Evolutionary conservation across 768 basidiomycete genomes (phyloP).

Genomic region (Suillus bovinus): DNA sequence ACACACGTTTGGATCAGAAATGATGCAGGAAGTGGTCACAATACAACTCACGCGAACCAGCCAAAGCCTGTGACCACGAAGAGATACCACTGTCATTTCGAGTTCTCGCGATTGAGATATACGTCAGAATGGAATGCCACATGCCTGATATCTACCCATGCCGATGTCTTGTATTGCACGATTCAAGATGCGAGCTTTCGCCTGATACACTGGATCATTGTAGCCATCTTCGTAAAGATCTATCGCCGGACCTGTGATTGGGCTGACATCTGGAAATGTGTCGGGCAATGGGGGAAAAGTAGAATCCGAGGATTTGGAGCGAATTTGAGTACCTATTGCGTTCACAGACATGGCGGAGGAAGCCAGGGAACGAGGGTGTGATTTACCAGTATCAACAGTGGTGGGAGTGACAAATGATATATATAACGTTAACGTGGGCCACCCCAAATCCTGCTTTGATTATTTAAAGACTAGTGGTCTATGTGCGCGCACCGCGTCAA

Average conservation of each 20-base stretch:
- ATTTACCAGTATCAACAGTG: neutral
- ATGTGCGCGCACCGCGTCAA: too few relatives aligned
- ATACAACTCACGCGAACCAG: slow-evolving; percentile 39
- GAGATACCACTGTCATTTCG: slow-evolving; percentile 34
- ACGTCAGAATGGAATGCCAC: slow-evolving; percentile 3
- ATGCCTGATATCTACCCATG: slow-evolving; percentile 57
- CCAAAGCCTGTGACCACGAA: slow-evolving; percentile 42
- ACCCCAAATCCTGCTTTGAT: neutral
- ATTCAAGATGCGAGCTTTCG: slow-evolving; percentile 49
- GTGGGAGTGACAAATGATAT: neutral
- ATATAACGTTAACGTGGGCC: neutral
- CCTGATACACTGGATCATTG: slow-evolving; percentile 47
- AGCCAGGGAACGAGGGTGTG: neutral
- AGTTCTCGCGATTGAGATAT: neutral
- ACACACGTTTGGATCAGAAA: neutral
- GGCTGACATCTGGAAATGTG: neutral
- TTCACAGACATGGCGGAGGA: neutral
- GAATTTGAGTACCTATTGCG: neutral
- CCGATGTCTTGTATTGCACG: slow-evolving; percentile 52
- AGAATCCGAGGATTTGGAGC: neutral
- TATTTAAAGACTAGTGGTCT: too few relatives aligned
- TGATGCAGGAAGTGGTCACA: neutral
- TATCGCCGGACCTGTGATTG: slow-evolving; percentile 3
- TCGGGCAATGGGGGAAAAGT: neutral
- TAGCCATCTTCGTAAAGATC: slow-evolving; percentile 38